These are phyloP conservation scores for Acanthamoeba rhysodes DNA, from an alignment of 208 protist species.

Conservation along the genomic window DNA sequence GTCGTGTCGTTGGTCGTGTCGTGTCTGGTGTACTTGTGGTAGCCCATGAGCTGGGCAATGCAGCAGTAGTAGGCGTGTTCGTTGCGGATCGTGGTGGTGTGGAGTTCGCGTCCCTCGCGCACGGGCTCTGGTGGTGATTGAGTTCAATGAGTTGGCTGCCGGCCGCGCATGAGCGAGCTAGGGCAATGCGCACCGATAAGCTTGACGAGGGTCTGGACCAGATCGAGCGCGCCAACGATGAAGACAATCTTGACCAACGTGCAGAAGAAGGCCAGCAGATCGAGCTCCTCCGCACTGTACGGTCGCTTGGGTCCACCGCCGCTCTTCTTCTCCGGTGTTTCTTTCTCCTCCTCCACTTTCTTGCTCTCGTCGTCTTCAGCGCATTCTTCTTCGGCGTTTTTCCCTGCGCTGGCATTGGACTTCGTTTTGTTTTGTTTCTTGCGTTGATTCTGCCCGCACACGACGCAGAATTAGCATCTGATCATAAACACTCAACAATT, in stretches of 20 bases:
- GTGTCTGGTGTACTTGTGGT: neutral
- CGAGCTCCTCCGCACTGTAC: slow-evolving; percentile 81
- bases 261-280: slow-evolving; percentile 85
- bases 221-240: slow-evolving; percentile 80
- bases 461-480: too few relatives aligned
- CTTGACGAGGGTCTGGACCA: slow-evolving; percentile 74
- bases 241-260: slow-evolving; percentile 86
- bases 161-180: too few relatives aligned
- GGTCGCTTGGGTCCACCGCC: neutral
- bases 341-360: neutral
- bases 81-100: slow-evolving; percentile 87
- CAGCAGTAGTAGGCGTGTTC: slow-evolving; percentile 89
- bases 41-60: slow-evolving; percentile 80
- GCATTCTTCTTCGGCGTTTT: too few relatives aligned
- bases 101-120: slow-evolving; percentile 79
- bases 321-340: neutral
- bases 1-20: neutral
- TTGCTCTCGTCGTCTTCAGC: neutral
- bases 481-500: too few relatives aligned
- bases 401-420: too few relatives aligned
- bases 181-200: slow-evolving; percentile 31
- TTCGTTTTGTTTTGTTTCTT: too few relatives aligned
- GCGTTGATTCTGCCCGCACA: neutral
- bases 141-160: neutral
- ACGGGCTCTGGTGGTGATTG: slow-evolving; percentile 33